These are phyloP conservation scores for Cucurbita pepo DNA, from an alignment of 306 rosid species.

Conservation along the genomic window DNA sequence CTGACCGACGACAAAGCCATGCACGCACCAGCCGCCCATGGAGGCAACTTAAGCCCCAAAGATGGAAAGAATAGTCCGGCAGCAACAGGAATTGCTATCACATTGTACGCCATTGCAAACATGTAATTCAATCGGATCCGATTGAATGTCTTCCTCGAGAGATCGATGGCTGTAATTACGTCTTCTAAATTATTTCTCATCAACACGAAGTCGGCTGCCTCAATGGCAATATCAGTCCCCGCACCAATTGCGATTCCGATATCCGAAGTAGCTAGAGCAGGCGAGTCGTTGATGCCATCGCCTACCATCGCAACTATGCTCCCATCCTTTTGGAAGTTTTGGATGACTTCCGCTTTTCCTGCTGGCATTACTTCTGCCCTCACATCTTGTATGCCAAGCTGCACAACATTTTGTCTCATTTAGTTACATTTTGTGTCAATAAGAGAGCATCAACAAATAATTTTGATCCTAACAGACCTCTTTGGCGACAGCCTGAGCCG, in stretches of 20 bases:
- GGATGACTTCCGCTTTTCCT: constrained; percentile 75
- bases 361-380: constrained; percentile 97
- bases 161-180: constrained; percentile 91
- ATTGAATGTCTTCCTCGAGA: constrained; percentile 70
- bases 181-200: constrained; percentile 93
- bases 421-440: too few species aligned
- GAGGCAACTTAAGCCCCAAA: constrained; percentile 61
- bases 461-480: constrained; percentile 29
- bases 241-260: constrained; percentile 98
- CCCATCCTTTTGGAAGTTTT: constrained; percentile 69
- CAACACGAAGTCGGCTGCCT: constrained; percentile 80
- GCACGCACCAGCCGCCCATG: constrained; percentile 98
- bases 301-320: constrained; percentile 93
- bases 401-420: constrained; percentile 6
- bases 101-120: constrained; percentile 86
- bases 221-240: constrained; percentile 92
- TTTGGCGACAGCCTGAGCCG: constrained; percentile 76
- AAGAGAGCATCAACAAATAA: too few species aligned
- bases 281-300: constrained; percentile 94
- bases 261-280: constrained; percentile 87
- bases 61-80: constrained; percentile 75
- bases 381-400: constrained; percentile 87
- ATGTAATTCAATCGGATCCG: constrained; percentile 71
- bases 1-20: constrained; percentile 94
- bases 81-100: constrained; percentile 74